Evolutionary conservation across 768 basidiomycete species (phyloP).

Genomic region (Pleurotus eryngii): DNA sequence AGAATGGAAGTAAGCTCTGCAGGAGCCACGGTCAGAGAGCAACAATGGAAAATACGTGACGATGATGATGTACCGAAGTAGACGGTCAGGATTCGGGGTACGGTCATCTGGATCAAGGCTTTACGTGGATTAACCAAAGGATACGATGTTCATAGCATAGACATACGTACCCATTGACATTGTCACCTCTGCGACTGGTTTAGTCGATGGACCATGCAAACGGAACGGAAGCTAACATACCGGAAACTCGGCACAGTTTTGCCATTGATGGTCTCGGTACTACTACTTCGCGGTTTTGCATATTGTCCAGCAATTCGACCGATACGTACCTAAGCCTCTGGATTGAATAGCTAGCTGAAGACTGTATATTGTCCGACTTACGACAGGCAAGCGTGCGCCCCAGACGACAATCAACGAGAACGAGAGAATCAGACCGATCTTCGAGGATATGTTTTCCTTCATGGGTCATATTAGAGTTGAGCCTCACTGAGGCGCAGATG

Average conservation of each 20-base stretch:
- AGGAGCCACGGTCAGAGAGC: neutral
- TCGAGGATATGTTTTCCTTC: conserved; percentile 83
- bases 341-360: neutral
- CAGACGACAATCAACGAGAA: conserved; percentile 94
- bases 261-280: conserved; percentile 73
- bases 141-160: conserved; percentile 4
- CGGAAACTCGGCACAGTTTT: conserved; percentile 83
- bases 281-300: conserved; percentile 88
- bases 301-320: conserved; percentile 96
- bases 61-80: conserved; percentile 57
- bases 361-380: conserved; percentile 31
- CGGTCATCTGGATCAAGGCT: conserved; percentile 76
- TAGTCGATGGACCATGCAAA: neutral
- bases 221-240: conserved; percentile 36
- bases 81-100: conserved; percentile 84
- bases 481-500: conserved; percentile 10
- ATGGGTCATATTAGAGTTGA: conserved; percentile 10
- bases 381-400: conserved; percentile 92
- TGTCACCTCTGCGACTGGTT: conserved; percentile 74
- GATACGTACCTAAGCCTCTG: conserved; percentile 57
- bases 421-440: conserved; percentile 88
- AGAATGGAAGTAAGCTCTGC: conserved; percentile 94
- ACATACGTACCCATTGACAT: conserved; percentile 77
- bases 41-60: neutral
- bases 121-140: conserved; percentile 7